phyloP scores from a whole-genome alignment of 495 filamentous ascomycete species.

The Ramalina peruviana region DNA sequence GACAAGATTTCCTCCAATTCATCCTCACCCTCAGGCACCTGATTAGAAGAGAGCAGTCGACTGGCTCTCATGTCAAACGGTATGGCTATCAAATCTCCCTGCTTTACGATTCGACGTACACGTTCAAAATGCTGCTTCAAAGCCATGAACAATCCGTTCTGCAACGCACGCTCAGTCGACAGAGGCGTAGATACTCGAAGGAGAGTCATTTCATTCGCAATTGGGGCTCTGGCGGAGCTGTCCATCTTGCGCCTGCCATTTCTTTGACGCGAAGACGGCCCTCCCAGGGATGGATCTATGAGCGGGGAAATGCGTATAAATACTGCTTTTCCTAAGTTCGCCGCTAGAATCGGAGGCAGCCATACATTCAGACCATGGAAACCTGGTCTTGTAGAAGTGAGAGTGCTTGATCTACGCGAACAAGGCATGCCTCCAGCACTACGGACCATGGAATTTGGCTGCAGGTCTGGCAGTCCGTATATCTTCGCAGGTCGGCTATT shows the following conservation, averaged over 20 bases:
- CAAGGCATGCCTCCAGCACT: slow-evolving; percentile 30
- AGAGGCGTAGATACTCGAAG: slow-evolving; percentile 79
- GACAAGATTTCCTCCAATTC: slow-evolving; percentile 13
- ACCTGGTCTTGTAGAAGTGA: slow-evolving; percentile 19
- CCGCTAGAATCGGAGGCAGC: slow-evolving; percentile 71
- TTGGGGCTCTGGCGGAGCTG: slow-evolving; percentile 53
- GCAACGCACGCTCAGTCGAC: slow-evolving; percentile 59
- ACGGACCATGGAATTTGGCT: slow-evolving; percentile 31
- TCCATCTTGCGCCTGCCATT: slow-evolving; percentile 32
- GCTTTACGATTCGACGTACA: slow-evolving; percentile 61
- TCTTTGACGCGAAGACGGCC: slow-evolving; percentile 19
- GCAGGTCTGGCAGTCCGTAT: slow-evolving; percentile 67
- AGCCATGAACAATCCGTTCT: slow-evolving; percentile 68
- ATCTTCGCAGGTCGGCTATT: slow-evolving; percentile 71
- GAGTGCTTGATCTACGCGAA: slow-evolving; percentile 35
- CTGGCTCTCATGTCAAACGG: slow-evolving; percentile 47
- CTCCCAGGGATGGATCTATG: background rate
- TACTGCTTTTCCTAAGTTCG: slow-evolving; percentile 65
- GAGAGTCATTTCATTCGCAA: slow-evolving; percentile 84
- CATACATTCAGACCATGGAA: slow-evolving; percentile 46
- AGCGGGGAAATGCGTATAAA: slow-evolving; percentile 59
- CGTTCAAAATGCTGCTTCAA: slow-evolving; percentile 77
- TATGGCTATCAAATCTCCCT: slow-evolving; percentile 76
- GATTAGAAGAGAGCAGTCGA: slow-evolving; percentile 6
- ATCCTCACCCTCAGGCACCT: slow-evolving; percentile 4